Percentiles rank a stretch among this genome's conserved stretches.
These are phyloP conservation scores for Agastache rugosa DNA, from an alignment of 257 asterid species.

Conservation along the genomic window DNA sequence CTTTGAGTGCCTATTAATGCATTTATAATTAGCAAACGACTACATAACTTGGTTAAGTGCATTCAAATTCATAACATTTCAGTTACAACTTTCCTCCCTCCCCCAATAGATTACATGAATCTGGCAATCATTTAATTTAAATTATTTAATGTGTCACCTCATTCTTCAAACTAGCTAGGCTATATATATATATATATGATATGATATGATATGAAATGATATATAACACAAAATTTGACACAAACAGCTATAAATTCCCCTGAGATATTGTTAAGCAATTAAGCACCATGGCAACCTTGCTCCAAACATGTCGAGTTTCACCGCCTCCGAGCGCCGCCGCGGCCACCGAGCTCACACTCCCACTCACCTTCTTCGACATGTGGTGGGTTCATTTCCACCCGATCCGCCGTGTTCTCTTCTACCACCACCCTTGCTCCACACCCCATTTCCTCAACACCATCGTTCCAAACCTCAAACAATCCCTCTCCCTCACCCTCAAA, in stretches of 20 bases:
- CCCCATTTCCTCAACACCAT: conserved; percentile 34
- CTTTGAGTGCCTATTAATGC: too few species aligned
- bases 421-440: conserved; percentile 40
- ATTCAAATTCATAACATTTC: too few species aligned
- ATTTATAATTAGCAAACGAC: too few species aligned
- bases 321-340: conserved; percentile 10
- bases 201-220: too few species aligned
- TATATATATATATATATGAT: too few species aligned
- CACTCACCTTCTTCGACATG: conserved; percentile 40
- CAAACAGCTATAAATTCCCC: not conserved
- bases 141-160: too few species aligned
- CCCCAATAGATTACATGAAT: too few species aligned
- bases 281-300: conserved; percentile 27
- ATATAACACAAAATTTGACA: not conserved
- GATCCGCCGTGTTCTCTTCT: conserved; percentile 53
- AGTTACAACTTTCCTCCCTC: too few species aligned
- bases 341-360: conserved; percentile 24
- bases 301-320: conserved; percentile 17
- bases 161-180: too few species aligned
- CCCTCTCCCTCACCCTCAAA: conserved; percentile 57
- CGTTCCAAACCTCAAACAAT: conserved; percentile 36
- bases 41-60: too few species aligned
- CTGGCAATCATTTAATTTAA: too few species aligned
- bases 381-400: conserved; percentile 42
- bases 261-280: not conserved